Conservation (phyloP, 1,284 basidiomycete species). For the Cryptococcus floricola region DNA sequence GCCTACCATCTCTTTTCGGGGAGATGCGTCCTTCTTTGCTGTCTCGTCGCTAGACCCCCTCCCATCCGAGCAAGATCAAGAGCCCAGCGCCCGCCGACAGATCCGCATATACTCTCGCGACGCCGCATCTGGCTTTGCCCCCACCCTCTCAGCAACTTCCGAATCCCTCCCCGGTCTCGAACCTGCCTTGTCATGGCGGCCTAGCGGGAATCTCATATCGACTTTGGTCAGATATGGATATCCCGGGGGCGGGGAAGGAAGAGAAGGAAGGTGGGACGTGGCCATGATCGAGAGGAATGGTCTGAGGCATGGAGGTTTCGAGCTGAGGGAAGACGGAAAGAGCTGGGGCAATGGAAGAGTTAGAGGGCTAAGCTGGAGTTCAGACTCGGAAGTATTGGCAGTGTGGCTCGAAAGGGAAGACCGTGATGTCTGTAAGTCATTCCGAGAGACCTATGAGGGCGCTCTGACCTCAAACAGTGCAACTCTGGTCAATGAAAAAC, state of each 20-base stretch:
- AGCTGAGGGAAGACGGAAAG: constrained; percentile 56
- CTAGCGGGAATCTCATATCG: constrained; percentile 81
- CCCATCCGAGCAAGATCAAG: constrained; percentile 9
- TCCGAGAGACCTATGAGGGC: background rate
- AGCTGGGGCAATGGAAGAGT: constrained; percentile 54
- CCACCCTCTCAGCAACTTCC: constrained; percentile 74
- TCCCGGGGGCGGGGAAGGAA: constrained; percentile 61
- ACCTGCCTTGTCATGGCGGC: constrained; percentile 77
- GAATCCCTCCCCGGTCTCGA: constrained; percentile 81
- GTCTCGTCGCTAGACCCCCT: constrained; percentile 65
- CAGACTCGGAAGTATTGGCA: constrained; percentile 79
- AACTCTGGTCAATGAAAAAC: constrained; percentile 92
- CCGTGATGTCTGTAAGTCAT: constrained; percentile 62
- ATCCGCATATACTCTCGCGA: constrained; percentile 76
- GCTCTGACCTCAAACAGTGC: constrained; percentile 56
- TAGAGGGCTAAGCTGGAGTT: constrained; percentile 77
- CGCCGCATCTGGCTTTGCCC: constrained; percentile 52
- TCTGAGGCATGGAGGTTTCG: constrained; percentile 84
- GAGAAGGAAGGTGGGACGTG: constrained; percentile 66
- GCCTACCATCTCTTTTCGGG: constrained; percentile 85
- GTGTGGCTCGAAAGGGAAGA: constrained; percentile 71
- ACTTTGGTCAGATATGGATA: constrained; percentile 76
- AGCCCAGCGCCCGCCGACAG: constrained; percentile 51
- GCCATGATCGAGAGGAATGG: constrained; percentile 97
- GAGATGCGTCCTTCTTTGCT: constrained; percentile 84